Percentiles rank a stretch among this genome's conserved stretches.
These are phyloP conservation scores for Talaromyces verruculosus DNA, from an alignment of 2,329 filamentous ascomycete species.

Conservation along the genomic window DNA sequence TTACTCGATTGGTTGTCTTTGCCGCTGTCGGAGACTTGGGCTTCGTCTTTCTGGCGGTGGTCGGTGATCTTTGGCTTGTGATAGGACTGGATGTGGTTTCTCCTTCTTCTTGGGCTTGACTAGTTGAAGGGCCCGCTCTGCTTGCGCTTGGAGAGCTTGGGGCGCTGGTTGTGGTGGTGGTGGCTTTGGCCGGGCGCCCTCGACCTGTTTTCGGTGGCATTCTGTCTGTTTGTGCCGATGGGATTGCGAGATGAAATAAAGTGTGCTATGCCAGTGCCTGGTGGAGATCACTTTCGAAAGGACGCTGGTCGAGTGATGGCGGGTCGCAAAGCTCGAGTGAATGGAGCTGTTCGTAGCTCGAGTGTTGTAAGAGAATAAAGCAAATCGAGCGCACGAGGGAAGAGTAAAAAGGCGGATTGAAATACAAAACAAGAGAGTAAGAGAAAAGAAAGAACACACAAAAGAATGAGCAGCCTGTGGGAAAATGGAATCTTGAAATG, in stretches of 20 bases:
- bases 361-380: background rate
- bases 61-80: slow-evolving; percentile 1
- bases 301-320: background rate
- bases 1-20: slow-evolving; percentile 8
- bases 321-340: slow-evolving; percentile 1
- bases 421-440: background rate
- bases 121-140: slow-evolving; percentile 18
- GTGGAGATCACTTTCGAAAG: background rate
- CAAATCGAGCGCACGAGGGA: background rate
- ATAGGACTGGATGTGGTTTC: background rate
- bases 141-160: slow-evolving; percentile 21
- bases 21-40: background rate
- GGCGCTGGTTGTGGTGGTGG: slow-evolving; percentile 13
- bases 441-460: background rate
- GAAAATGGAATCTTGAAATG: slow-evolving; percentile 14
- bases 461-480: background rate
- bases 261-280: background rate
- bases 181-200: slow-evolving; percentile 26
- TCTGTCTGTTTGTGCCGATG: background rate
- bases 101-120: background rate
- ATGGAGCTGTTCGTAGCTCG: slow-evolving; percentile 1
- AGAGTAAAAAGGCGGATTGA: background rate
- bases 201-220: slow-evolving; percentile 35
- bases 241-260: background rate
- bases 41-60: slow-evolving; percentile 9